These are phyloP conservation scores for Yamadazyma triangularis DNA, from an alignment of 1,139 yeast genomes.

Conservation along the genomic window DNA sequence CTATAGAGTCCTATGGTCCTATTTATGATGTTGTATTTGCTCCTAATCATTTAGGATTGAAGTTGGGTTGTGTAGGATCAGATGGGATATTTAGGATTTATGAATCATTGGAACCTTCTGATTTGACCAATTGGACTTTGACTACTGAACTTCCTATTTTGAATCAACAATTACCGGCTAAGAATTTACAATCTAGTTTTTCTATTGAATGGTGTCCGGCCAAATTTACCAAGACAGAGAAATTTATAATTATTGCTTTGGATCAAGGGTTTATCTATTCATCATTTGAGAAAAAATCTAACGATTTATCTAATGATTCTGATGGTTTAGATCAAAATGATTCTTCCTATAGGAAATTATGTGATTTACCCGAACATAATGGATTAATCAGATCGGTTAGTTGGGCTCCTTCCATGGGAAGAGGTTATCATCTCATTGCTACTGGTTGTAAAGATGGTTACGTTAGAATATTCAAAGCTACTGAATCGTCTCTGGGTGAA, in stretches of 20 bases:
- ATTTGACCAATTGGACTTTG: constrained; percentile 75
- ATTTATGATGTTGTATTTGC: constrained; percentile 87
- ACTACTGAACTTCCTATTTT: constrained; percentile 70
- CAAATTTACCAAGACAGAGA: constrained; percentile 67
- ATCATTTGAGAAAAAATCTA: constrained; percentile 10
- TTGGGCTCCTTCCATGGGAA: constrained; percentile 98
- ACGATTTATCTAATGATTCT: constrained; percentile 6
- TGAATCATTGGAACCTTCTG: constrained; percentile 86
- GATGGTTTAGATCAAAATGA: no score
- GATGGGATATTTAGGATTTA: constrained; percentile 86
- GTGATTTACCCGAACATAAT: constrained; percentile 66
- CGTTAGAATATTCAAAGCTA: constrained; percentile 77
- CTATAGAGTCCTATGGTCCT: constrained; percentile 81
- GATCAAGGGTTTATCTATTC: constrained; percentile 83
- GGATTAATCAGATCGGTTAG: constrained; percentile 85
- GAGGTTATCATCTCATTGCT: constrained; percentile 82
- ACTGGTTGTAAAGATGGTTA: constrained; percentile 95
- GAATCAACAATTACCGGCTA: constrained; percentile 57
- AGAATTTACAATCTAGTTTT: constrained; percentile 82
- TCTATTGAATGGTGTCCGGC: constrained; percentile 93
- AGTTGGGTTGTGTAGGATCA: constrained; percentile 82
- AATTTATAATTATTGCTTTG: constrained; percentile 77
- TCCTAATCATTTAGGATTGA: constrained; percentile 78
- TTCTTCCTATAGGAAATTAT: constrained; percentile 28
- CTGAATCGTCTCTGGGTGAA: constrained; percentile 33